Base-by-base conservation (phyloP, 345 rosid species). In the Citrus medica region DNA sequence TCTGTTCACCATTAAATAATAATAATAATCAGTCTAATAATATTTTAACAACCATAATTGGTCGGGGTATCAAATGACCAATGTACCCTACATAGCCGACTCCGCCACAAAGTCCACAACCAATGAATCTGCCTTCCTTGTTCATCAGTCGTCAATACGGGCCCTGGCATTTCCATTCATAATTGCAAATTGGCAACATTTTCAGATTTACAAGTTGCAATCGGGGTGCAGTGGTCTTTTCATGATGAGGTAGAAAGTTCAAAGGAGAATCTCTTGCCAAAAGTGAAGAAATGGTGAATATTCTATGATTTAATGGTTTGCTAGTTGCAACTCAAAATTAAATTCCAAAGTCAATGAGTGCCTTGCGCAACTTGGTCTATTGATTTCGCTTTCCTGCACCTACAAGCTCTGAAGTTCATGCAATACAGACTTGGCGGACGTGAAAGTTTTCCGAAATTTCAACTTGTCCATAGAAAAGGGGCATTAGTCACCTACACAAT, bases 361-460 rank as follows among this genome's bases (percentile, higher is more conserved):
- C 67, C 58, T 38, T 4, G 9, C 7, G 8, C 66, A 73, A 27
- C 71, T 60, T 73, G 76, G 35, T 14, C 27, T 30, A 1, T 55
- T 5, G 37, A n/a, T 60, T 21, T 75, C 58, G 3, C 74, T 75
- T 27, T 74, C 55, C 58, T 14, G 59, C 4, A 2, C 3, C 37
- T 14, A 59, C 68, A 58, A 19, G 19, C 38, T 46, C 51, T 7
- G 25, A 56, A 58, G n/a, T 68, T 74, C 62, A 32, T 35, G 12
- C 48, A 32, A 9, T 22, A 3, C 28, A 42, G 84, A 75, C 81
- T 78, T 73, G 82, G 84, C 82, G 82, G 28, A 33, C 61, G 32
- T 14, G 69, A 46, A 66, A 35, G 66, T 67, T 46, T 67, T 82
- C 53, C 22, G 21, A 53, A 40, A 5, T 53, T 51, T 27, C 62